Percentiles rank a stretch among this genome's conserved stretches.
Conservation (phyloP, 768 basidiomycete species). For the Boletus tylopilopsis region DNA sequence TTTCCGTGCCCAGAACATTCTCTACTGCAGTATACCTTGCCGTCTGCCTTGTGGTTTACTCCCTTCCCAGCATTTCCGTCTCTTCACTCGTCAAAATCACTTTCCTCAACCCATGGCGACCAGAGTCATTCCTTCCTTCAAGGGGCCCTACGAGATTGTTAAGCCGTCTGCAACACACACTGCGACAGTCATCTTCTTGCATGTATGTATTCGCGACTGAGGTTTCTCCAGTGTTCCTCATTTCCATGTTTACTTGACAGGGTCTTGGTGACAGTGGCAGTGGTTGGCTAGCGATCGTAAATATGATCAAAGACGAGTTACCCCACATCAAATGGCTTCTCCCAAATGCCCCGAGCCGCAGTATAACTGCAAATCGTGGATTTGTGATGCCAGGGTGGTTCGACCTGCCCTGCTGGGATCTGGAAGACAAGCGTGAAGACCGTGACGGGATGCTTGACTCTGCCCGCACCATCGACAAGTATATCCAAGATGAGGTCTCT, state of each 20-base stretch:
- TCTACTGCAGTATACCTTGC: constrained; percentile 3
- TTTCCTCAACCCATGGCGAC: constrained; percentile 9
- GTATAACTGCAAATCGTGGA: constrained; percentile 76
- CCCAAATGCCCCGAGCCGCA: constrained; percentile 31
- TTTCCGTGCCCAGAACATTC: constrained; percentile 1
- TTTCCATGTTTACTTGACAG: constrained; percentile 32
- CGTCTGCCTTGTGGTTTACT: neutral
- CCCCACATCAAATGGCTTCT: constrained; percentile 87
- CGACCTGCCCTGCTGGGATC: constrained; percentile 66
- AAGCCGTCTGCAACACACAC: constrained; percentile 63
- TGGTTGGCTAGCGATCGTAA: constrained; percentile 77
- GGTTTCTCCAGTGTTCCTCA: constrained; percentile 2
- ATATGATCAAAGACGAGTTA: constrained; percentile 57
- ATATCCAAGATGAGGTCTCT: constrained; percentile 74
- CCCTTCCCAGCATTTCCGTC: neutral
- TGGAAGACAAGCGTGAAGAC: constrained; percentile 59
- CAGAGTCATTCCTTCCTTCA: constrained; percentile 18
- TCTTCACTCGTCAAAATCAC: neutral
- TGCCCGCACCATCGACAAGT: constrained; percentile 53
- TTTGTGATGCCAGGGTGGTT: constrained; percentile 78
- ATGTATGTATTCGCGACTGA: constrained; percentile 48
- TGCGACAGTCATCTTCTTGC: constrained; percentile 85
- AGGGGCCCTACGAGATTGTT: constrained; percentile 43
- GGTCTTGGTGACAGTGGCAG: constrained; percentile 72
- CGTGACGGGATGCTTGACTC: constrained; percentile 55